phyloP scores from a whole-genome alignment of 768 basidiomycete genomes.

The Fomitopsis pulvina region DNA sequence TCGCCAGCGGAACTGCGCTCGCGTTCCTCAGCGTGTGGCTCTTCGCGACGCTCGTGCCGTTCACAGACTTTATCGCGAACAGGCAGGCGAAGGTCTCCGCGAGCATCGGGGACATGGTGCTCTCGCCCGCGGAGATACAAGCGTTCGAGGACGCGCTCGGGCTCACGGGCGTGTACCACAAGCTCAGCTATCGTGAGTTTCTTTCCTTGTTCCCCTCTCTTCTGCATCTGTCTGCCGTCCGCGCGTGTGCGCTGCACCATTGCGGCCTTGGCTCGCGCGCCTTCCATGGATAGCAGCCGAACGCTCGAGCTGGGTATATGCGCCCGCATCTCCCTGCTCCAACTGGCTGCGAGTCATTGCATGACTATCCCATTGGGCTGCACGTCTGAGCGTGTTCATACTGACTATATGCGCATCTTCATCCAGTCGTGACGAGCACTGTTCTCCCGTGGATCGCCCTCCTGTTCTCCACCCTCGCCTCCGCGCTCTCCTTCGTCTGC shows the following conservation, averaged over 20 bases:
- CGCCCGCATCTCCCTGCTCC: neutral
- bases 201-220: neutral
- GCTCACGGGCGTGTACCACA: conserved; percentile 34
- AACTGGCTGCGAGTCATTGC: too few relatives aligned
- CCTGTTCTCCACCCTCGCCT: conserved; percentile 32
- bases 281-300: neutral
- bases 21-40: conserved; percentile 40
- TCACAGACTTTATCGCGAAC: conserved; percentile 39
- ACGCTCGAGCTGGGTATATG: neutral
- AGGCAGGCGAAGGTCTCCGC: conserved; percentile 38
- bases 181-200: conserved; percentile 42
- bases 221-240: neutral
- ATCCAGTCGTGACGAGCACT: conserved; percentile 44
- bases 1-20: conserved; percentile 31
- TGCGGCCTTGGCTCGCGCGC: neutral
- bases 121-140: conserved; percentile 34
- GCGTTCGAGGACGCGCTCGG: conserved; percentile 30
- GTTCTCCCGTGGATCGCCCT: conserved; percentile 49
- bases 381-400: too few relatives aligned
- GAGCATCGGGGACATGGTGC: conserved; percentile 27
- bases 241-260: neutral
- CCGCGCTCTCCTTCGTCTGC: conserved; percentile 29
- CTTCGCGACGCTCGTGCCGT: conserved; percentile 42
- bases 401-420: too few relatives aligned
- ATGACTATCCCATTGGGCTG: too few relatives aligned